Conservation (phyloP, 495 filamentous ascomycete species). For the Podospora didyma region DNA sequence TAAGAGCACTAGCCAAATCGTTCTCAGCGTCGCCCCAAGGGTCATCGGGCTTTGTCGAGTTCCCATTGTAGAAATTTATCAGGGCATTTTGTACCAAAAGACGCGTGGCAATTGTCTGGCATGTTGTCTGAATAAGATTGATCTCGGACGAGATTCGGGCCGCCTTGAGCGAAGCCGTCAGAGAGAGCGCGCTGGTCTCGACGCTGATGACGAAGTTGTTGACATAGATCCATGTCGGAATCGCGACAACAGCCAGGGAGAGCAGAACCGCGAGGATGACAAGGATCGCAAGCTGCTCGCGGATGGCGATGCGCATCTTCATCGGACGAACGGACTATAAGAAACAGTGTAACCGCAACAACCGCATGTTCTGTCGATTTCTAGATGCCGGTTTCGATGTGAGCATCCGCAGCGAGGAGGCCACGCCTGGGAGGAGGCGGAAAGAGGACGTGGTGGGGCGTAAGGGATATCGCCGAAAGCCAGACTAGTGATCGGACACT, state of each 20-base stretch:
- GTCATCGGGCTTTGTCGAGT: conserved; percentile 43
- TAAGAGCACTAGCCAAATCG: conserved; percentile 62
- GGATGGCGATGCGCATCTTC: conserved; percentile 78
- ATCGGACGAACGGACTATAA: conserved; percentile 28
- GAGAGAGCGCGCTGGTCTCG: conserved; percentile 53
- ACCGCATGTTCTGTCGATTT: conserved; percentile 22
- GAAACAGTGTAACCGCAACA: conserved; percentile 18
- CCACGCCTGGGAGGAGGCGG: not conserved
- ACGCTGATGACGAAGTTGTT: conserved; percentile 68
- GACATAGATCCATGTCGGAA: conserved; percentile 64
- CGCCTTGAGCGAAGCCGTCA: conserved; percentile 82
- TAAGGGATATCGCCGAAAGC: not conserved
- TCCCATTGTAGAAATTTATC: conserved; percentile 53
- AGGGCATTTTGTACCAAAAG: conserved; percentile 63
- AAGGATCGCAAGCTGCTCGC: conserved; percentile 74
- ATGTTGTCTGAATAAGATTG: conserved; percentile 66
- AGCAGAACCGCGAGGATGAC: conserved; percentile 66
- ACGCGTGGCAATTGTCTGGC: conserved; percentile 62
- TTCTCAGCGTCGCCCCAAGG: conserved; percentile 47
- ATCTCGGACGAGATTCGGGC: conserved; percentile 74
- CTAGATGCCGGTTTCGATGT: not conserved
- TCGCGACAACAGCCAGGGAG: conserved; percentile 53
- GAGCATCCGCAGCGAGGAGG: not conserved
- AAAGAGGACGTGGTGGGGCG: not conserved
- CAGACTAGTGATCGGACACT: not conserved